Evolutionary conservation across 345 rosid species (phyloP).

Genomic region (Pseudoturritis turrita): DNA sequence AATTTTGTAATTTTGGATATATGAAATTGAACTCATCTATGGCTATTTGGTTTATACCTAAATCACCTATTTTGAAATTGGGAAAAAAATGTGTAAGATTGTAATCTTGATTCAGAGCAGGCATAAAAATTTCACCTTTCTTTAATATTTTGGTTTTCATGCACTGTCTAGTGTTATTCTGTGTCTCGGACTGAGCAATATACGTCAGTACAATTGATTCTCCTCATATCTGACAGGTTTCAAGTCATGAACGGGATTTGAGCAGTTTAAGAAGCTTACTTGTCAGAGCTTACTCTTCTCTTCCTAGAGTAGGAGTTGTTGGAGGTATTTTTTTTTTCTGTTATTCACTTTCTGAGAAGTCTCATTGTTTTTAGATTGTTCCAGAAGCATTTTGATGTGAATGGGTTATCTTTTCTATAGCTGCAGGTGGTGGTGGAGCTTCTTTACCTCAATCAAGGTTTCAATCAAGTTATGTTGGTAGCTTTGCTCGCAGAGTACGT

Average conservation of each 20-base stretch:
- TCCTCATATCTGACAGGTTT: conserved; percentile 37
- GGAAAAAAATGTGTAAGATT: neutral
- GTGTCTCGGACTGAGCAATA: neutral
- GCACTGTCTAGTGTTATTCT: neutral
- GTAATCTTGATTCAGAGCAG: neutral
- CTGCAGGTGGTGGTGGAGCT: conserved; percentile 13
- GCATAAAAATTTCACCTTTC: neutral
- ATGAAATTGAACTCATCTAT: neutral
- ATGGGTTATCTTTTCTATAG: neutral
- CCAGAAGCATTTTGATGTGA: neutral
- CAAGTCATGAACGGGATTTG: conserved; percentile 46
- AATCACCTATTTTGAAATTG: neutral
- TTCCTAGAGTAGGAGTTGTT: conserved; percentile 35
- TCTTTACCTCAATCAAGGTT: conserved; percentile 40
- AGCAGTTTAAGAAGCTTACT: conserved; percentile 39
- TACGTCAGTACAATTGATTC: neutral
- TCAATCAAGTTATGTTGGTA: conserved; percentile 70
- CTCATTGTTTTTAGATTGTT: neutral
- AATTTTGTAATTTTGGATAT: neutral
- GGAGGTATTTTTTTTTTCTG: conserved; percentile 34
- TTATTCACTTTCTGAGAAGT: neutral
- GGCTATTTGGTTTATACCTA: neutral
- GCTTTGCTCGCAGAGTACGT: conserved; percentile 69
- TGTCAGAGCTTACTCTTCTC: conserved; percentile 38
- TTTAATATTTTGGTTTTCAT: neutral